Percentiles rank a stretch among this genome's conserved stretches.
Evolutionary conservation across 352 stramenopile species (phyloP).

Genomic region (Phytophthora podocarpi): DNA sequence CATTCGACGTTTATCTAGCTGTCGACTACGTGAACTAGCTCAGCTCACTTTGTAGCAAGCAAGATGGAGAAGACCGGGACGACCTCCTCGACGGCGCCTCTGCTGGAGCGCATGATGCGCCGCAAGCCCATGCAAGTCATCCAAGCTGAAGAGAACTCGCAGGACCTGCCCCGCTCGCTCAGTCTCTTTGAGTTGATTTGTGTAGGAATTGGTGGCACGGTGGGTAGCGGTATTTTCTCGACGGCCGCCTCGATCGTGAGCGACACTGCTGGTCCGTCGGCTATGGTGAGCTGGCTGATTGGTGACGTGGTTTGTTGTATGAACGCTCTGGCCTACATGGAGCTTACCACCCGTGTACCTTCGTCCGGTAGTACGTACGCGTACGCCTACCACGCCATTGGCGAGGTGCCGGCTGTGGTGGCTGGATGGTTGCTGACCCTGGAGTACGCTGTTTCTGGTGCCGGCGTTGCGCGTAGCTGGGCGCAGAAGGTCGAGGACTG

Average conservation of each 20-base stretch:
- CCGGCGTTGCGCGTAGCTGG: slow-evolving; percentile 89
- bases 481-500: slow-evolving; percentile 83
- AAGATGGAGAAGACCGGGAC: slow-evolving; percentile 28
- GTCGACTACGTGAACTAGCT: slow-evolving; percentile 4
- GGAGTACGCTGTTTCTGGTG: slow-evolving; percentile 85
- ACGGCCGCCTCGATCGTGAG: slow-evolving; percentile 71
- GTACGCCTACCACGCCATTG: slow-evolving; percentile 89
- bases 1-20: slow-evolving; percentile 33
- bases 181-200: slow-evolving; percentile 62
- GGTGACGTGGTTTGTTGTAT: slow-evolving; percentile 72
- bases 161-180: slow-evolving; percentile 52
- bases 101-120: slow-evolving; percentile 42
- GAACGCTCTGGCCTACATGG: slow-evolving; percentile 82
- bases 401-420: slow-evolving; percentile 87
- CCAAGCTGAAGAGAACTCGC: slow-evolving; percentile 46
- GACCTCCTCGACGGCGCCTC: slow-evolving; percentile 5
- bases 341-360: slow-evolving; percentile 78
- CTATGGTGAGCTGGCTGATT: slow-evolving; percentile 75
- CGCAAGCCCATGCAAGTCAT: slow-evolving; percentile 61
- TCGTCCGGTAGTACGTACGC: slow-evolving; percentile 87
- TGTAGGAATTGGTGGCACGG: slow-evolving; percentile 79
- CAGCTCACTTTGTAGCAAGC: slow-evolving; percentile 8
- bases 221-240: slow-evolving; percentile 56
- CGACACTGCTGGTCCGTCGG: slow-evolving; percentile 72
- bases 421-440: slow-evolving; percentile 79